Percentiles rank a stretch among this genome's conserved stretches.
Conservation (phyloP, 208 protist genomes). For the Acanthamoeba sp. region DNA sequence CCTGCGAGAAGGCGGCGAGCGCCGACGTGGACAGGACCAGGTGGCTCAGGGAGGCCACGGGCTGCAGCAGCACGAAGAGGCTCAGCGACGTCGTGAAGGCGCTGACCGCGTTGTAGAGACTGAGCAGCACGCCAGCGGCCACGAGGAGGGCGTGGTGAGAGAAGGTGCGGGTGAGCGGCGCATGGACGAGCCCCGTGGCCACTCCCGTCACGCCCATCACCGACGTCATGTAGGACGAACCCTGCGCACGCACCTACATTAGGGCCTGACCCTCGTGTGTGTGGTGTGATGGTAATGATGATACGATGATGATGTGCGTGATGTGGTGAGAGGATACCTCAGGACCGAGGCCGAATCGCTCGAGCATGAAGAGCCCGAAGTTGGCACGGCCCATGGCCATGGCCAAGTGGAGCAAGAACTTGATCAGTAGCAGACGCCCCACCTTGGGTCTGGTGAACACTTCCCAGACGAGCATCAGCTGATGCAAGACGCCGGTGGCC, state of each 20-base stretch:
- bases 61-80: constrained; percentile 16
- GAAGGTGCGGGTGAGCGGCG: constrained; percentile 10
- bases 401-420: constrained; percentile 19
- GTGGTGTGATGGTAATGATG: too few relatives aligned
- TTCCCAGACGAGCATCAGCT: constrained; percentile 4
- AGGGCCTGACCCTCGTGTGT: too few relatives aligned
- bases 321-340: background rate
- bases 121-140: background rate
- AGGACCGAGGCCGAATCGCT: constrained; percentile 27
- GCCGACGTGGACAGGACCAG: constrained; percentile 19
- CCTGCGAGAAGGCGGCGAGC: background rate
- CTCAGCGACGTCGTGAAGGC: constrained; percentile 19
- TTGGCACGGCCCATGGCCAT: constrained; percentile 46
- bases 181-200: constrained; percentile 24
- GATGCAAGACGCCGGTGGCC: background rate
- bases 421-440: constrained; percentile 17
- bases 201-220: constrained; percentile 21
- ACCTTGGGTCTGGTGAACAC: constrained; percentile 12
- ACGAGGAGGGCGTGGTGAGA: background rate
- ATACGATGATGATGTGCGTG: too few relatives aligned
- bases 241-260: background rate
- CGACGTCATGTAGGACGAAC: constrained; percentile 37
- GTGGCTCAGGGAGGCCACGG: background rate
- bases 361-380: constrained; percentile 27
- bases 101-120: constrained; percentile 5